Evolutionary conservation across 2,329 filamentous ascomycete genomes (phyloP).

Genomic region (Talaromyces piceae): DNA sequence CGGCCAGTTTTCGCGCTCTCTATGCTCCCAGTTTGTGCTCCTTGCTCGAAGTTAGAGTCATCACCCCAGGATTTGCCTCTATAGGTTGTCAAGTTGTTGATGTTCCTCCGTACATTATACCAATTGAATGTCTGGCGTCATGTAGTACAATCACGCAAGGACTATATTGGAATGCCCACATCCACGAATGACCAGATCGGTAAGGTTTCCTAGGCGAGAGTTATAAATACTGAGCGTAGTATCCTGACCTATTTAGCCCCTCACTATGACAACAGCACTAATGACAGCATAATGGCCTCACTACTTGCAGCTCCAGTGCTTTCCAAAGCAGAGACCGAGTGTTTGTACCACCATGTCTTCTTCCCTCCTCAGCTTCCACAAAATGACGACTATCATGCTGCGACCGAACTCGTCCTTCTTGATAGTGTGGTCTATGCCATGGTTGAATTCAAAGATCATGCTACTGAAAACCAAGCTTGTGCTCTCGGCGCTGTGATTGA

Average conservation of each 20-base stretch:
- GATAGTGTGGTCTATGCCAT: neutral
- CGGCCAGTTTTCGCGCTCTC: neutral
- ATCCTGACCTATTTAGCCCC: neutral
- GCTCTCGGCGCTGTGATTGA: too few species aligned
- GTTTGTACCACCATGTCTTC: slow-evolving; percentile 1
- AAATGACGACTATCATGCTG: neutral
- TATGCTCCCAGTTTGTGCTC: neutral
- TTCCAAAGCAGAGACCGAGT: neutral
- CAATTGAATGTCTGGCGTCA: neutral
- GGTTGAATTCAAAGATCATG: neutral
- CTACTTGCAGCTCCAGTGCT: neutral
- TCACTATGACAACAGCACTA: neutral
- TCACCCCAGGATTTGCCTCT: neutral
- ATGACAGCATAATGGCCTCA: neutral
- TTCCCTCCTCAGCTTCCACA: slow-evolving; percentile 4
- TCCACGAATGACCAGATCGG: neutral
- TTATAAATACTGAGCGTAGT: neutral
- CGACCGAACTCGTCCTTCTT: neutral
- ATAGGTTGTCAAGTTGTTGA: neutral
- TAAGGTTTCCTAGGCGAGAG: neutral
- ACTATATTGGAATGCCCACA: neutral
- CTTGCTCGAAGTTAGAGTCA: neutral
- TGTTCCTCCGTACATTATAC: neutral
- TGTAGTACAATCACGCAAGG: neutral
- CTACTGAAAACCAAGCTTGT: neutral